These are phyloP conservation scores for Aspergillus chevalieri DNA, from an alignment of 2,329 filamentous ascomycete genomes.

Conservation along the genomic window DNA sequence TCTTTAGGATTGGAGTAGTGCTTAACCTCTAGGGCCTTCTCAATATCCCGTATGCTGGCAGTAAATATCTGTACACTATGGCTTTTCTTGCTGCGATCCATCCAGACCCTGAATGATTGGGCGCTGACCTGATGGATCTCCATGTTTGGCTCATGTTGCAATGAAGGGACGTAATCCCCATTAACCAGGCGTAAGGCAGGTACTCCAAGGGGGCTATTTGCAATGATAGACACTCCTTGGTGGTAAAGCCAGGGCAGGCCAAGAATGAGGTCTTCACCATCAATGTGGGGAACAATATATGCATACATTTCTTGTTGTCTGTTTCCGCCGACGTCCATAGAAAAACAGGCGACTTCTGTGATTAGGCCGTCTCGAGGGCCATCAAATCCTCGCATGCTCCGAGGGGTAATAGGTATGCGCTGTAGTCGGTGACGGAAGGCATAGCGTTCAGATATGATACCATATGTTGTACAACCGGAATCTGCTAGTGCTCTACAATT, in stretches of 20 bases:
- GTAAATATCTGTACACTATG: no score
- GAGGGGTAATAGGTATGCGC: neutral
- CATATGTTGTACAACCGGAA: neutral
- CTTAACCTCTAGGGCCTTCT: no score
- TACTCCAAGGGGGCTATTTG: no score
- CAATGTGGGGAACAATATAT: neutral
- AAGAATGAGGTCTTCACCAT: neutral
- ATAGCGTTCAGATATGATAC: neutral
- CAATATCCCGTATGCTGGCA: no score
- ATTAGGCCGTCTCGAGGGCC: neutral
- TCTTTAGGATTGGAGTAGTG: slow-evolving; percentile 2
- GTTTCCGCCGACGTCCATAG: neutral
- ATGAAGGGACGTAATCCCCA: no score
- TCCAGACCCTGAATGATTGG: no score
- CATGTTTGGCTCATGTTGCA: no score
- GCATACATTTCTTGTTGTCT: neutral
- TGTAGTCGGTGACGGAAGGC: neutral
- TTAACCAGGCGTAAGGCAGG: no score
- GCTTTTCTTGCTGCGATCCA: no score
- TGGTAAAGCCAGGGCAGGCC: no score
- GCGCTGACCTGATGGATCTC: no score
- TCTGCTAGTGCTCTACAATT: neutral
- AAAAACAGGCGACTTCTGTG: neutral
- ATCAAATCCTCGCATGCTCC: neutral
- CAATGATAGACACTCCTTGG: no score